phyloP scores from a whole-genome alignment of 805 yeast species.

The Dipodascopsis tothii region DNA sequence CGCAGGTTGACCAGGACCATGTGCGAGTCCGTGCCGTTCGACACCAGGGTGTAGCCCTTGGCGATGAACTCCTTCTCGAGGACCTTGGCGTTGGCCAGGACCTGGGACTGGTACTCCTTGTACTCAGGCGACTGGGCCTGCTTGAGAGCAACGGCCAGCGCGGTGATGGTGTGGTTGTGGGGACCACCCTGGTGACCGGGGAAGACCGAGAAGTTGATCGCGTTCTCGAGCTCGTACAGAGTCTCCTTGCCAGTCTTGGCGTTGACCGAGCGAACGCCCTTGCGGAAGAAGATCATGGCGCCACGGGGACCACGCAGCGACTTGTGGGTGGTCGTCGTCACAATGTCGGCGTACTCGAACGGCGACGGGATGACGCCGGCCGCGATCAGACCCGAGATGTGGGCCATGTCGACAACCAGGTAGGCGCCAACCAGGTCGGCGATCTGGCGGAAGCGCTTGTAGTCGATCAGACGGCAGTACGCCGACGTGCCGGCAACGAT shows the following conservation, averaged over 20 bases:
- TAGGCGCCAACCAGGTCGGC: conserved; percentile 98
- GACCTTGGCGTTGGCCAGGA: conserved; percentile 77
- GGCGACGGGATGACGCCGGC: conserved; percentile 96
- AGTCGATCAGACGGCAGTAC: conserved; percentile 92
- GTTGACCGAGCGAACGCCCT: conserved; percentile 80
- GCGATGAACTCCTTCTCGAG: conserved; percentile 67
- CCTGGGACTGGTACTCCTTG: conserved; percentile 81
- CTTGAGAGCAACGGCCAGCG: conserved; percentile 91
- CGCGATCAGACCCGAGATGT: conserved; percentile 89
- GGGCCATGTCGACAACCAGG: conserved; percentile 96
- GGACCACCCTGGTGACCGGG: conserved; percentile 99
- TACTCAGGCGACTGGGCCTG: conserved; percentile 89
- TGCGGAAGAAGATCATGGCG: conserved; percentile 98
- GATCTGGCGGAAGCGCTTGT: conserved; percentile 90
- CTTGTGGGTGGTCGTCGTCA: conserved; percentile 97
- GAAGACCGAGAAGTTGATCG: conserved; percentile 96
- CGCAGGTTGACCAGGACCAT: conserved; percentile 86
- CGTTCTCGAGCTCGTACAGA: conserved; percentile 82
- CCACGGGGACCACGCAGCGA: conserved; percentile 99
- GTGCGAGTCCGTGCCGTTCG: conserved; percentile 95
- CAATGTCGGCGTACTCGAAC: conserved; percentile 93
- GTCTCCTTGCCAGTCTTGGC: conserved; percentile 89
- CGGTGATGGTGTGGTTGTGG: conserved; percentile 97
- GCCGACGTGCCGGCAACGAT: conserved; percentile 98
- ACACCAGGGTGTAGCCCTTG: conserved; percentile 73